Evolutionary conservation across 176 grass and related monocot species (phyloP).

Genomic region (Bromus sterilis): DNA sequence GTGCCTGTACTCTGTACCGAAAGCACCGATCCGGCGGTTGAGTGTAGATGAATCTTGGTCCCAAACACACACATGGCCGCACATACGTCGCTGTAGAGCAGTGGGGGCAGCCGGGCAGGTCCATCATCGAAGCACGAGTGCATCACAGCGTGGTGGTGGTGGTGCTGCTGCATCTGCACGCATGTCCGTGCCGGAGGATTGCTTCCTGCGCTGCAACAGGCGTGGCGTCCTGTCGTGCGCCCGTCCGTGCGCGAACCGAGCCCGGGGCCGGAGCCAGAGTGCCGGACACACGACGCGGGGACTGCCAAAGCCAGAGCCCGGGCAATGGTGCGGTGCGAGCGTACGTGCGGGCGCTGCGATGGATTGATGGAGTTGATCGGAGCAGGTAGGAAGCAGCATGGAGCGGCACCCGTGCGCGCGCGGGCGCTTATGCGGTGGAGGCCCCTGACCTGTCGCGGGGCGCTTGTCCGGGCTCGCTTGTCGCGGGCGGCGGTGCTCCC

Average conservation of each 20-base stretch:
- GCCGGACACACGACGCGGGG: too few species aligned
- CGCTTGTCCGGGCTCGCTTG: slow-evolving; percentile 9
- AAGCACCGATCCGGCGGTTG: neutral
- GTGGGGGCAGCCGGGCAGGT: too few species aligned
- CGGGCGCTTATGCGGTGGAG: neutral
- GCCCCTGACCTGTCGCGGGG: neutral
- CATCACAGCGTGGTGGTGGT: neutral
- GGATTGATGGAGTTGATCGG: slow-evolving; percentile 1
- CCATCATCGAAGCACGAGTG: neutral
- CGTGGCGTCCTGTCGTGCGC: too few species aligned
- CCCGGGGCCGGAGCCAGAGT: too few species aligned
- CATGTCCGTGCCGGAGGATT: too few species aligned
- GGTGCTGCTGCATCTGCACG: too few species aligned
- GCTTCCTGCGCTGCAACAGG: too few species aligned
- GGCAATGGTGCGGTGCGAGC: neutral
- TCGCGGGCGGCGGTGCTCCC: slow-evolving; percentile 14
- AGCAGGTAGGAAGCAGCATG: neutral
- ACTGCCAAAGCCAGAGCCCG: too few species aligned
- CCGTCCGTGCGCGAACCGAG: too few species aligned
- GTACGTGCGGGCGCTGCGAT: neutral
- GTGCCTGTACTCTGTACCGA: neutral
- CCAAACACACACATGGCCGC: neutral
- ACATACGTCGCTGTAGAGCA: neutral
- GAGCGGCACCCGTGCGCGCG: neutral
- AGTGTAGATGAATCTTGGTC: neutral